phyloP scores from a whole-genome alignment of 176 grass and related monocot species.

The Oryza nivara region DNA sequence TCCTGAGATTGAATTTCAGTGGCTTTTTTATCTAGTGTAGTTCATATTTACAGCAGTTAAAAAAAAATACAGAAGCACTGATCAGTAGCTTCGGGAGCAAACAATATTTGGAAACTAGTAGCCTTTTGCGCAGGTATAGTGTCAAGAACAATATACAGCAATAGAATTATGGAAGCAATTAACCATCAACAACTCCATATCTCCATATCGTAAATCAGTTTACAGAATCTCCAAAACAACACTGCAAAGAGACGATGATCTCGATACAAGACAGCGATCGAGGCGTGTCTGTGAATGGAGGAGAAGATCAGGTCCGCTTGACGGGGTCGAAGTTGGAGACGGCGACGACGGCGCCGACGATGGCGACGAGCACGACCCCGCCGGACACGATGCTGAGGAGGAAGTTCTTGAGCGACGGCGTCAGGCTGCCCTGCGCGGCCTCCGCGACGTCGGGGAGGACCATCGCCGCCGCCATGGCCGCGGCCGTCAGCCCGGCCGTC shows the following conservation, averaged over 20 bases:
- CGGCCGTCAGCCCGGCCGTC: conserved; percentile 51
- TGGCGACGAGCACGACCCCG: conserved; percentile 54
- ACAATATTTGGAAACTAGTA: neutral
- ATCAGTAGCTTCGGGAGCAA: neutral
- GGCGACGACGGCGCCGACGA: conserved; percentile 65
- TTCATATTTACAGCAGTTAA: neutral
- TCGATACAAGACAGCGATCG: conserved; percentile 20
- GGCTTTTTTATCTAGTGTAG: neutral
- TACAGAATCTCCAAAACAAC: conserved; percentile 30
- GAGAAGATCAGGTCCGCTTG: conserved; percentile 48
- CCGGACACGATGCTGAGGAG: conserved; percentile 70
- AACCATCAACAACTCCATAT: conserved; percentile 23
- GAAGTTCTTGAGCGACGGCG: conserved; percentile 80
- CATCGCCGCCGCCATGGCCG: conserved; percentile 49
- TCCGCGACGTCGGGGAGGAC: conserved; percentile 59
- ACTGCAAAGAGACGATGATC: conserved; percentile 14
- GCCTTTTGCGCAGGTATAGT: neutral
- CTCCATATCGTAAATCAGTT: conserved; percentile 14
- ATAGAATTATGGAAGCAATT: neutral
- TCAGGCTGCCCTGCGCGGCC: conserved; percentile 44
- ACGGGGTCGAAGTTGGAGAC: conserved; percentile 83
- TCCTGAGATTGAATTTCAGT: neutral
- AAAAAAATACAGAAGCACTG: neutral
- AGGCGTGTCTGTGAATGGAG: neutral
- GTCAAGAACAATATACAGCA: neutral